phyloP scores from a whole-genome alignment of 2,329 filamentous ascomycete genomes.

The Cercospora janseana region DNA sequence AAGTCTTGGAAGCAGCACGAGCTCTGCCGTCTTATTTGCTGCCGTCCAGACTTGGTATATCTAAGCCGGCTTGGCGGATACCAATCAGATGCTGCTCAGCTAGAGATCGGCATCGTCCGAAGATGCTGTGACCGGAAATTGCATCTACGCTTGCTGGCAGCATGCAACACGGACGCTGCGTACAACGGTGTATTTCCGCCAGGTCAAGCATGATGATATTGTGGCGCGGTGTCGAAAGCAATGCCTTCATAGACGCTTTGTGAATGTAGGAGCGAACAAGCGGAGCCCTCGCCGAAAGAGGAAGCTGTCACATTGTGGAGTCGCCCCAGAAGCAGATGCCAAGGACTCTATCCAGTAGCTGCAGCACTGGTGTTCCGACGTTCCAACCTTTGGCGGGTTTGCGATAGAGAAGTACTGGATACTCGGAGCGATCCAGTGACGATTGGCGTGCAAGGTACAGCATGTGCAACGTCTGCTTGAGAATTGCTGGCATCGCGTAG shows the following conservation, averaged over 20 bases:
- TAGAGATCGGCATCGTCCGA: constrained; percentile 2
- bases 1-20: constrained; percentile 7
- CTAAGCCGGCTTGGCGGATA: constrained; percentile 8
- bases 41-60: constrained; percentile 4
- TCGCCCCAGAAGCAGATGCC: not conserved
- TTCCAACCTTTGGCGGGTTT: no score
- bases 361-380: constrained; percentile 6
- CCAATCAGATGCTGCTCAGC: not conserved
- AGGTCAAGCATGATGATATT: no score
- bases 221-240: not conserved
- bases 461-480: no score
- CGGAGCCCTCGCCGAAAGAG: constrained; percentile 11
- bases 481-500: no score
- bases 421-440: not conserved
- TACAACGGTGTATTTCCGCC: no score
- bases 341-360: constrained; percentile 8
- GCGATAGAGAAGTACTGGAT: not conserved
- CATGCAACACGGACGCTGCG: no score
- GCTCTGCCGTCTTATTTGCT: constrained; percentile 10
- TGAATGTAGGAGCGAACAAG: not conserved
- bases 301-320: constrained; percentile 8
- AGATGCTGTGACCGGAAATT: not conserved
- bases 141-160: not conserved
- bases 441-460: no score
- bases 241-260: not conserved